A percentile compares a stretch with the other conserved stretches of the same genome.
Conservation (phyloP, 805 yeast species). For the Tetrapisispora iriomotensis region DNA sequence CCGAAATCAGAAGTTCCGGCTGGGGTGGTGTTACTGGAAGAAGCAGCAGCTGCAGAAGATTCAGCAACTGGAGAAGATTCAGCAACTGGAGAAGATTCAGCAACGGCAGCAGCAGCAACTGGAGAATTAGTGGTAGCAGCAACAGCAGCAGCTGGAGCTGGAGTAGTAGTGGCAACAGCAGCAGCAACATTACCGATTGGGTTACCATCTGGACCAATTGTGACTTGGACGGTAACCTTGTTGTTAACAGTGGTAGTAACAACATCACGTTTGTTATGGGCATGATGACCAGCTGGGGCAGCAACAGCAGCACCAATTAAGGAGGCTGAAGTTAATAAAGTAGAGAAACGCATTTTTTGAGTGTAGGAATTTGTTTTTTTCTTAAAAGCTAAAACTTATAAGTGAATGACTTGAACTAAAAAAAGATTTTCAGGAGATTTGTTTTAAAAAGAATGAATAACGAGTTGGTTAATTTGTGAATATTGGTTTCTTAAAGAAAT, state of each 20-base stretch:
- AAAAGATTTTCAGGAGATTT: not conserved
- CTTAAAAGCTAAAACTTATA: conserved; percentile 6
- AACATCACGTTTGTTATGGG: conserved; percentile 39
- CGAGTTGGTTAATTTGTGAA: conserved; percentile 3
- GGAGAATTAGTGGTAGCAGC: conserved; percentile 12
- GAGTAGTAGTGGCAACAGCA: conserved; percentile 21
- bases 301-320: conserved; percentile 43
- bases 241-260: conserved; percentile 44
- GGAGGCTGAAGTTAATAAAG: conserved; percentile 37
- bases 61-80: conserved; percentile 30
- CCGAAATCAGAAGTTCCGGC: conserved; percentile 26
- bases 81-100: conserved; percentile 28
- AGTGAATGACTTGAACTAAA: conserved; percentile 9
- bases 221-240: conserved; percentile 30
- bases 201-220: conserved; percentile 22
- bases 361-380: not conserved
- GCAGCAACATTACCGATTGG: conserved; percentile 10
- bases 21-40: conserved; percentile 10
- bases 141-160: conserved; percentile 22
- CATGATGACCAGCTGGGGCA: conserved; percentile 57
- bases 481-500: too few relatives aligned
- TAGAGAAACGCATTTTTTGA: conserved; percentile 42
- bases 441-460: conserved; percentile 3
- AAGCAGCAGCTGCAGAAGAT: conserved; percentile 25
- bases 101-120: conserved; percentile 21